Conservation (phyloP, 1,139 yeast species). For the Groenewaldozyma auringiensis region DNA sequence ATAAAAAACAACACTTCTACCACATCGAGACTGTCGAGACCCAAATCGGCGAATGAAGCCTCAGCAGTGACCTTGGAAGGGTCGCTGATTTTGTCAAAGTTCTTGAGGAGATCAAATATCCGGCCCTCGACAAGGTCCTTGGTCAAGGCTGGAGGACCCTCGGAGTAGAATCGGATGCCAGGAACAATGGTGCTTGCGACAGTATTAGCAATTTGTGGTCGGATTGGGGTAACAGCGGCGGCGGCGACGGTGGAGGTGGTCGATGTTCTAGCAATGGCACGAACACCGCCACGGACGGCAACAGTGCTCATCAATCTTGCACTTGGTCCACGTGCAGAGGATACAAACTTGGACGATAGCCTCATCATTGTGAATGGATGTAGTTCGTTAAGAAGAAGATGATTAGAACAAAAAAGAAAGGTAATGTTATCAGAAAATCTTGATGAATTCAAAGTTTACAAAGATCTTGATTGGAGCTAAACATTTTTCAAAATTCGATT, state of each 20-base stretch:
- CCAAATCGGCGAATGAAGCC: constrained; percentile 67
- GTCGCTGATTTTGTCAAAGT: constrained; percentile 59
- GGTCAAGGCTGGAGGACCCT: constrained; percentile 32
- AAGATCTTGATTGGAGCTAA: neutral
- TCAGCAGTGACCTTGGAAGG: constrained; percentile 35
- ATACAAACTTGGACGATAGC: constrained; percentile 5
- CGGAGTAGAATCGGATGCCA: constrained; percentile 24
- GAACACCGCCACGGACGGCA: too few relatives aligned
- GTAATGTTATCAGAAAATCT: too few relatives aligned
- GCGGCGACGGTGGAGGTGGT: too few relatives aligned
- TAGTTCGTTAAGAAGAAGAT: neutral
- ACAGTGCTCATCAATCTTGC: neutral
- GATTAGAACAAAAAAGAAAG: neutral
- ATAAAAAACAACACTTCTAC: constrained; percentile 87
- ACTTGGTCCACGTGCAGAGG: neutral
- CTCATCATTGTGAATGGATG: neutral
- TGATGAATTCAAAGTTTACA: neutral
- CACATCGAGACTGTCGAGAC: constrained; percentile 79
- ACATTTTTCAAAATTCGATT: too few relatives aligned
- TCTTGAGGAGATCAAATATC: constrained; percentile 66
- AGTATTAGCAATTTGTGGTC: neutral
- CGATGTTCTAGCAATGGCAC: too few relatives aligned
- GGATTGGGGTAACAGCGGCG: neutral
- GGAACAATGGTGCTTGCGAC: neutral
- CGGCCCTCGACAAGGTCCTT: constrained; percentile 53